These are phyloP conservation scores for Paraleonurus japonicus DNA, from an alignment of 257 asterid species.

Conservation along the genomic window DNA sequence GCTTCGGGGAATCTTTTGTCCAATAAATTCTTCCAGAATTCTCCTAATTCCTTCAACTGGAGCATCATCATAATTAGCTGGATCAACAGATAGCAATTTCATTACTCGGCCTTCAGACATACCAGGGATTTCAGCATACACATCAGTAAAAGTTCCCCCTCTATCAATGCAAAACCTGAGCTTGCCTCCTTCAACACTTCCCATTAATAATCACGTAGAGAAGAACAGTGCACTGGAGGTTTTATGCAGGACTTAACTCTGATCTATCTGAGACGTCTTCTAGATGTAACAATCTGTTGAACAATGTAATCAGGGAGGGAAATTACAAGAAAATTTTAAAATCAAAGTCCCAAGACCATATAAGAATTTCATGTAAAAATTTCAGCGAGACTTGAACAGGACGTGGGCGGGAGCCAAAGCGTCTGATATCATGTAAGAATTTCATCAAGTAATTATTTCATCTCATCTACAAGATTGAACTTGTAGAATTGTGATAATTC, in stretches of 20 bases:
- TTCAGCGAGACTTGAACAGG: too few species aligned
- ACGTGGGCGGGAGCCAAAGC: too few species aligned
- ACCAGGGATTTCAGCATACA: constrained; percentile 94
- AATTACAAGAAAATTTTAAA: neutral
- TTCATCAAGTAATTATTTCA: too few species aligned
- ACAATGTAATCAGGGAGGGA: neutral
- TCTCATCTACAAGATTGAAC: too few species aligned
- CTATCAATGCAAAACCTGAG: constrained; percentile 88
- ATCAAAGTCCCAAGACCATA: neutral
- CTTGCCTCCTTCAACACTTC: constrained; percentile 53
- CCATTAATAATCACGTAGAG: constrained; percentile 42
- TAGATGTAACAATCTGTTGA: constrained; percentile 24
- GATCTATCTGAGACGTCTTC: constrained; percentile 12
- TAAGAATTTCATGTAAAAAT: too few species aligned
- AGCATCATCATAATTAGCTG: constrained; percentile 92
- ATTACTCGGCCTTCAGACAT: constrained; percentile 76
- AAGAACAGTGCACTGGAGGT: neutral
- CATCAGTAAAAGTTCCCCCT: constrained; percentile 98
- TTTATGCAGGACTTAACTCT: neutral
- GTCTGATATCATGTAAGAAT: too few species aligned
- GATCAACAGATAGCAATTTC: constrained; percentile 95
- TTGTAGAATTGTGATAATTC: too few species aligned
- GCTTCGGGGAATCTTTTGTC: constrained; percentile 66
- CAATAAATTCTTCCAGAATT: constrained; percentile 81
- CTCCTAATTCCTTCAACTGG: constrained; percentile 97